These are phyloP conservation scores for Jatropha curcas DNA, from an alignment of 345 rosid species.

Conservation along the genomic window DNA sequence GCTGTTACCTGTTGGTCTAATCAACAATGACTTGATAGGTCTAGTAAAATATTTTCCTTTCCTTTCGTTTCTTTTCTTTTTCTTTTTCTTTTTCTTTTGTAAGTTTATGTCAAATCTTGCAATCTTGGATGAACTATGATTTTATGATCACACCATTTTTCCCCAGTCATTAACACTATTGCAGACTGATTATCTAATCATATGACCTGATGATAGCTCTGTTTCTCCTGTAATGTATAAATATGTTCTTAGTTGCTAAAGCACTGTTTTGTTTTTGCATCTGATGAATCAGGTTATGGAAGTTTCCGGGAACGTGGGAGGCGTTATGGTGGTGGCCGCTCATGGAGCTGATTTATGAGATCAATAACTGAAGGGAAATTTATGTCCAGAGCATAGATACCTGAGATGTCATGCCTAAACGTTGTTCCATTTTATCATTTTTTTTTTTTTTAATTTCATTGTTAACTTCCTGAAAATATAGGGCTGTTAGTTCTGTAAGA, in stretches of 20 bases:
- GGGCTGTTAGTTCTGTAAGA: constrained; percentile 15
- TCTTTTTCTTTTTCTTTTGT: too few species aligned
- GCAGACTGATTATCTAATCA: neutral
- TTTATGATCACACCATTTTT: neutral
- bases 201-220: neutral
- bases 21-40: too few species aligned
- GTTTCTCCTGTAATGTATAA: neutral
- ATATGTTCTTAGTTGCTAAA: neutral
- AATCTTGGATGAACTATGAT: neutral
- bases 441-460: neutral
- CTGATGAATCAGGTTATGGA: constrained; percentile 42
- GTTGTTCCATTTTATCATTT: neutral
- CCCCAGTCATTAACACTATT: too few species aligned
- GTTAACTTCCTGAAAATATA: neutral
- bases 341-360: constrained; percentile 40
- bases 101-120: neutral
- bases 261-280: neutral
- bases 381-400: neutral
- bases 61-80: too few species aligned
- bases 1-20: too few species aligned
- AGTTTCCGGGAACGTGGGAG: constrained; percentile 68
- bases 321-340: constrained; percentile 53
- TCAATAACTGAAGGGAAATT: neutral
- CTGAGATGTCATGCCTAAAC: neutral
- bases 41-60: too few species aligned